A percentile compares a stretch with the other conserved stretches of the same genome.
phyloP scores from a whole-genome alignment of 2,329 filamentous ascomycete species.

The Botrytis deweyae region DNA sequence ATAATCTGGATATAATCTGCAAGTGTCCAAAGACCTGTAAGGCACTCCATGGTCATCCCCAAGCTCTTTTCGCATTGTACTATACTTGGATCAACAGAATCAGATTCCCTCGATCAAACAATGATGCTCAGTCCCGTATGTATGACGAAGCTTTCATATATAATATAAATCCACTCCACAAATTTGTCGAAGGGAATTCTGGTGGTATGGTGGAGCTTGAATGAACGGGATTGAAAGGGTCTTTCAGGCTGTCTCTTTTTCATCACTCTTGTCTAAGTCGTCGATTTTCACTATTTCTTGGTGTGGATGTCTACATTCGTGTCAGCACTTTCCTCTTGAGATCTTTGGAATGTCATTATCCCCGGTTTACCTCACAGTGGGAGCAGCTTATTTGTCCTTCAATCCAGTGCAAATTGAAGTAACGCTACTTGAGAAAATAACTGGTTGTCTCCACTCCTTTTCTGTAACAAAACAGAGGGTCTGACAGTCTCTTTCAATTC shows the following conservation, averaged over 20 bases:
- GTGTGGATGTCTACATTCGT: background rate
- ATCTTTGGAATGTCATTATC: accelerated
- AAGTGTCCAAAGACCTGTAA: background rate
- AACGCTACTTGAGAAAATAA: background rate
- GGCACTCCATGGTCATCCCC: too few species aligned
- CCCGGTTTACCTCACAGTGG: background rate
- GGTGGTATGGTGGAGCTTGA: accelerated
- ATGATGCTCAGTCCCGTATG: accelerated
- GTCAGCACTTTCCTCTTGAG: background rate
- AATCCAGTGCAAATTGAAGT: accelerated
- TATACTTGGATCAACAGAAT: background rate
- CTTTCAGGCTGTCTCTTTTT: too few species aligned
- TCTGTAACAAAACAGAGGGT: accelerated
- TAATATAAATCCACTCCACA: background rate
- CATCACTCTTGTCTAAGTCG: background rate
- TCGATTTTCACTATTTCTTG: background rate
- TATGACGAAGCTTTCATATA: background rate
- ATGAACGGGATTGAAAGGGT: background rate
- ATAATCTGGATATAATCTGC: background rate
- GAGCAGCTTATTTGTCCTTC: background rate
- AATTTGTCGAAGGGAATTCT: background rate
- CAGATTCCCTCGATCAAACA: background rate
- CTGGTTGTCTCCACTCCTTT: background rate
- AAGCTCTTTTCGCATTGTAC: background rate
- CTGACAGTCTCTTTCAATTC: background rate